Conservation (phyloP, 1,284 basidiomycete genomes). For the Waitea zeae region DNA sequence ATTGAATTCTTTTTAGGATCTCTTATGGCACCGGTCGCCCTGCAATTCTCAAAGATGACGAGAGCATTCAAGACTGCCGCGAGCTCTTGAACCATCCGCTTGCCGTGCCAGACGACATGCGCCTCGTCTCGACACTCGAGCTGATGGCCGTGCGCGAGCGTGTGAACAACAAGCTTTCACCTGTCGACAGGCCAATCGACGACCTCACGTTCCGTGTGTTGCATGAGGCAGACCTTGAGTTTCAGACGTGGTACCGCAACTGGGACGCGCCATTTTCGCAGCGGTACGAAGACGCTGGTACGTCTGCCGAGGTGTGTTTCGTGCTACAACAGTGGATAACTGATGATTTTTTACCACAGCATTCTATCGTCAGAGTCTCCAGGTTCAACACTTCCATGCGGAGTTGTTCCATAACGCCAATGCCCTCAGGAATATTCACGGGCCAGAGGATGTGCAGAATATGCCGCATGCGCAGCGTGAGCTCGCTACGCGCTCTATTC, state of each 20-base stretch:
- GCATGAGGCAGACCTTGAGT: conserved; percentile 45
- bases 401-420: conserved; percentile 70
- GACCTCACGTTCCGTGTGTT: conserved; percentile 50
- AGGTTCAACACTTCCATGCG: conserved; percentile 66
- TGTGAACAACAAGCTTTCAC: conserved; percentile 51
- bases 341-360: conserved; percentile 19
- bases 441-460: conserved; percentile 58
- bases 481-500: conserved; percentile 53
- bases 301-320: conserved; percentile 9
- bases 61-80: conserved; percentile 71
- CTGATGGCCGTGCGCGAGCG: conserved; percentile 69
- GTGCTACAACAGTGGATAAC: conserved; percentile 1
- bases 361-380: conserved; percentile 69
- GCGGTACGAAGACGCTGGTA: conserved; percentile 68
- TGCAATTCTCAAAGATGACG: conserved; percentile 81
- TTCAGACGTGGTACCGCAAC: conserved; percentile 52
- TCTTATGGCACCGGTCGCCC: conserved; percentile 88
- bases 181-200: conserved; percentile 48
- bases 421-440: conserved; percentile 57
- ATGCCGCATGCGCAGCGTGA: conserved; percentile 56
- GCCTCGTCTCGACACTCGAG: conserved; percentile 85
- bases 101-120: conserved; percentile 82
- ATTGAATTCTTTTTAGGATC: conserved; percentile 33
- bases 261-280: conserved; percentile 71
- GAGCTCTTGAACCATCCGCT: conserved; percentile 76